Evolutionary conservation across 225 moss, liverwort and hornwort species (phyloP), one percentile per base, ranked within the genome.

Genomic region (Physcomitrium patens): DNA sequence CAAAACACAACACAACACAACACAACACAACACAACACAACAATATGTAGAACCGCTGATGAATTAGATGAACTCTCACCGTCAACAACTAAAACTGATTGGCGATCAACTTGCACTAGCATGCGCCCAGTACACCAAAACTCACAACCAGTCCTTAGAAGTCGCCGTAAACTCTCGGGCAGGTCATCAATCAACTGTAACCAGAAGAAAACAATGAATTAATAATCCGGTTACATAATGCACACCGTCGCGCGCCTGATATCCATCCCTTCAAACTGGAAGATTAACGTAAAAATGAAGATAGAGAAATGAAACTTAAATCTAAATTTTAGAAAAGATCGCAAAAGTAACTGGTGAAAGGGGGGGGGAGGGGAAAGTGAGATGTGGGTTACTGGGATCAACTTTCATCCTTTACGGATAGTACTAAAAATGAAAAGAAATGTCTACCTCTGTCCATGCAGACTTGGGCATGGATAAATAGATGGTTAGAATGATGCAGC

Each of bases 91-190:
- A 75, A 77, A 24, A 89, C 87, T 54, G 85, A 88, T 80, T 88
- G 87, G 31, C 62, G 79, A 74, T 84, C 91, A 26, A 90, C 86
- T 81, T 95, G 97, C 68, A 99, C 85, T 63, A 91, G 53, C 50
- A 99, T 84, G 44, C 94, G 97, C 12, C 97, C 97, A 5, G 72
- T 84, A 52, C 86, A 83, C 97, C 97, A 99, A 79, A 99, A 93
- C 49, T 85, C 85, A 15, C 1, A 23, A 63, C 86, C 80, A 1
- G 69, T 77, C 60, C 53, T 71, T 1, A 90, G 63, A 17, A 99
- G 81, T 14, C 81, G 88, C 68, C 74, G 85, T 16, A 93, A 66
- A 83, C 90, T 94, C 26, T 63, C 68, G 62, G 74, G 75, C 53
- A 99, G 41, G 60, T 91, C 88, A 8, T 81, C 55, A 8, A 81